Base-by-base conservation (phyloP, 2,329 filamentous ascomycete genomes). In the Neofusicoccum laricinum region DNA sequence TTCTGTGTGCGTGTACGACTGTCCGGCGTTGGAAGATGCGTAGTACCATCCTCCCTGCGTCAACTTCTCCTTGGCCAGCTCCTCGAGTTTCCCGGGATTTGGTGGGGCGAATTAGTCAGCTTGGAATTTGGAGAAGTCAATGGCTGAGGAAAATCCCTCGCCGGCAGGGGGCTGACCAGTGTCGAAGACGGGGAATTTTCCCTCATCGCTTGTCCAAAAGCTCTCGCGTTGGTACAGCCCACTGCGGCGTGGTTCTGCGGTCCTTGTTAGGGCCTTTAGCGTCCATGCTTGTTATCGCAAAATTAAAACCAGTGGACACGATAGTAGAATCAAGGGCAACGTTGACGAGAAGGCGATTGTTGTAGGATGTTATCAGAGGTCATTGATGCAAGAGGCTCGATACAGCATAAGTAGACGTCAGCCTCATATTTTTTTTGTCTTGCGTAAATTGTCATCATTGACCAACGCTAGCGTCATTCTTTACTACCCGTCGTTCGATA, bases 31-130 rank as follows among this genome's bases (percentile, higher is more conserved):
- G 65, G 79, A 85, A 12, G 84, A 85, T 32, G 84, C 82, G 66
- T 86, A 86, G 71, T 80, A 81, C 84, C 85, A 88, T 68, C 86
- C 86, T 45, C 81, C 81, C 71, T 85, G 76, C 17, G 81, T 84
- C 43, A 89, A 79, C 40, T 81, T 84, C 66, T 85, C 75, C 68
- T 82, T 81, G 15, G 86, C 86, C 15, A 82, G 77, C 51, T 83
- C 79, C 73, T 88, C 85, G n/a, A 89, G 79, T 63, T 85, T 83
- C 61, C 77, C 81, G 0, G 86, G 86, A 30, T 87, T 82, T 82
- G 62, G 12, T 5, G 7, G 50, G 25, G 4, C 10, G 4, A 17
- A 21, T 6, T 2, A 2, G 2, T 21, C n/a, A 43, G 38, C 10
- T 12, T 19, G 11, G n/a, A 34, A 21, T 1, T 7, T n/a, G 11